A percentile compares a stretch with the other conserved stretches of the same genome.
These are phyloP conservation scores for Pelagophyceae sp. DNA, from an alignment of 352 stramenopile genomes.

Conservation along the genomic window DNA sequence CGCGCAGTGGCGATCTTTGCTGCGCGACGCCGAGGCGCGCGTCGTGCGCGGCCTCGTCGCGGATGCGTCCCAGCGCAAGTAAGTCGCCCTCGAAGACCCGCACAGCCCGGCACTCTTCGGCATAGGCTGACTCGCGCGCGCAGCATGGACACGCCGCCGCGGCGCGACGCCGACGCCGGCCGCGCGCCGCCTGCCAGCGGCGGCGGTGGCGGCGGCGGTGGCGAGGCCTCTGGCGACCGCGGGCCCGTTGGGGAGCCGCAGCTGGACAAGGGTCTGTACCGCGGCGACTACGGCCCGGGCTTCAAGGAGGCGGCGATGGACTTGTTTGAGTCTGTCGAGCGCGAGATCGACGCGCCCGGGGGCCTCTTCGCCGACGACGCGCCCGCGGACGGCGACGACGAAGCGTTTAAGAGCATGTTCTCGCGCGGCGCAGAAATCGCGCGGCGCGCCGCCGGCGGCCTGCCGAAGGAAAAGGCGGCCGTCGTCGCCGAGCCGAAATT, in stretches of 20 bases:
- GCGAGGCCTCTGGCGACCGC: too few relatives aligned
- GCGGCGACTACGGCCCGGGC: neutral
- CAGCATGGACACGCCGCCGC: too few relatives aligned
- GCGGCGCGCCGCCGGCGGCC: too few relatives aligned
- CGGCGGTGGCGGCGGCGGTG: too few relatives aligned
- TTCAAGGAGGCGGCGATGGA: neutral
- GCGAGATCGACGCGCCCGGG: neutral
- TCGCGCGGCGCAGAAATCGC: neutral
- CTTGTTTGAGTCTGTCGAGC: neutral
- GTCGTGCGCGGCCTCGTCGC: neutral
- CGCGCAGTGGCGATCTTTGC: neutral
- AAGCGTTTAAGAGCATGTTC: neutral
- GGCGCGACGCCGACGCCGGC: too few relatives aligned
- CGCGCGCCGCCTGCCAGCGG: too few relatives aligned
- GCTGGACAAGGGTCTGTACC: neutral
- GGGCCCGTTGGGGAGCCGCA: neutral
- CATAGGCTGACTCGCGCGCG: too few relatives aligned
- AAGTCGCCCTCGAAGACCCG: too few relatives aligned
- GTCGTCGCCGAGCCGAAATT: neutral
- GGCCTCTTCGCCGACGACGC: neutral
- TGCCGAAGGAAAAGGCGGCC: too few relatives aligned
- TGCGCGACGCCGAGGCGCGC: slow-evolving; percentile 7
- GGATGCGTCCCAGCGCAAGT: too few relatives aligned
- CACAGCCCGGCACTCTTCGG: too few relatives aligned
- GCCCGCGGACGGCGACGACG: too few relatives aligned